Evolutionary conservation across 2,329 filamentous ascomycete genomes (phyloP), one percentile per base, ranked within the genome.

Genomic region (Colletotrichum cordylinicola): DNA sequence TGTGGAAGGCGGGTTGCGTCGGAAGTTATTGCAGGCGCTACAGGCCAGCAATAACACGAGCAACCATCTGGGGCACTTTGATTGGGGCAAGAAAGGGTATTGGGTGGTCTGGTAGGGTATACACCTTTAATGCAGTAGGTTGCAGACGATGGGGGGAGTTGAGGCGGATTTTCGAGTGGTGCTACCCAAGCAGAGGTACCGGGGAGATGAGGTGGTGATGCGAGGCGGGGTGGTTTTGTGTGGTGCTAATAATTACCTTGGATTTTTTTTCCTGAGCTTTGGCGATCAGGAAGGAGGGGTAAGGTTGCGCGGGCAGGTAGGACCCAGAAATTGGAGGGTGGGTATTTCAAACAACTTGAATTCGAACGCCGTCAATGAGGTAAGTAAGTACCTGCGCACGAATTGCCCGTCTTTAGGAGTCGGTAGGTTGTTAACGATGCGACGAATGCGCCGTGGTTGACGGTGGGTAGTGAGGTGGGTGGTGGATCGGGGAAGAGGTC

Each of bases 401-500:
- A 39, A 27, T 37, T 55, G 56, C 27, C 15, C 8, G 58, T 69
- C 43, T 35, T 31, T 55, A 52, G 62, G 43, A 48, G 64, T 64
- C 35, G 39, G 68, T 31, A 62, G 27, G 70, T 67, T 48, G 48
- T 64, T 62, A 24, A 69, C 24, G 70, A 71, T 74, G 60, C 33
- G 58, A 56, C 62, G 52, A 65, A 52, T 56, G 61, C 48, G 65
- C 48, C 21, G n/a, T 55, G 37, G 60, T 56, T 55, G 55, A 52
- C 56, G 48, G 67, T 75, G 62, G 71, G 18, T 70, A 52, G 67
- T 70, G 31, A 60, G 58, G 69, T 67, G 70, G 66, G 68, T 67
- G 76, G 70, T 77, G 61, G 75, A 70, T 61, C 52, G 62, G 27
- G 21, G 37, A 21, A 70, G 56, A 67, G 62, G 58, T 64, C 60